Base-by-base conservation (phyloP, 2,329 filamentous ascomycete species). In the Ophiostoma sp. region DNA sequence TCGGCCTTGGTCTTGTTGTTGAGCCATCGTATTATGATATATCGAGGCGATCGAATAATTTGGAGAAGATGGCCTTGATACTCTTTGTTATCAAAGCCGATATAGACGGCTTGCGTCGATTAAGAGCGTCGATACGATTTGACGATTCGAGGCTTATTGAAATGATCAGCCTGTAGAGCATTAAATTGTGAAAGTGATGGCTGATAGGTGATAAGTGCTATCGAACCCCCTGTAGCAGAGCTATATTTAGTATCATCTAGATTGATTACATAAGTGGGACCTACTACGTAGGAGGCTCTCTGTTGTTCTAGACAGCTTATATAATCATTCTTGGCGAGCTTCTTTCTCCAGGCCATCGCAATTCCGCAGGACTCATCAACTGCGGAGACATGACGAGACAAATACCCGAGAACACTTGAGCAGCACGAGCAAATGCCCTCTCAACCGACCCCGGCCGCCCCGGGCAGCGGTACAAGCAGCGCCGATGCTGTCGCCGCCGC, bases 381-480 rank as follows among this genome's bases (percentile, higher is more conserved):
- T 17, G 17, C 33, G 27, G 23, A 17, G 10, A 13, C 23, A 57
- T 27, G n/a, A 17, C 27, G 4, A 33, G 17, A 62, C 33, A n/a
- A n/a, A 23, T 8, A 39, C 3, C 17, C 52, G n/a, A 57, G 15
- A 17, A 62, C 27, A 2, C 13, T 20, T 10, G 39, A 36, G 2
- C 27, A n/a, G 11, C 6, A 20, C 52, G 8, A 67, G 17, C 17
- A 64, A 3, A 70, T 71, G 69, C 67, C 70, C 23, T 27, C 67
- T 10, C 52, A 67, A 15, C 44, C 44, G 17, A 44, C 67, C 10
- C 3, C 41, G 11, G 35, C 44, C 20, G 44, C 60, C 23, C 20
- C 41, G 23, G 62, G 73, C 17, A 77, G 31, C 41, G 20, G 39
- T 33, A 13, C n/a, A 11, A 44, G 33, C 60, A 69, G 20, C 20